Evolutionary conservation across 2,329 filamentous ascomycete genomes (phyloP), one percentile per base, ranked within the genome.

Genomic region (Cladobotryum protrusum): DNA sequence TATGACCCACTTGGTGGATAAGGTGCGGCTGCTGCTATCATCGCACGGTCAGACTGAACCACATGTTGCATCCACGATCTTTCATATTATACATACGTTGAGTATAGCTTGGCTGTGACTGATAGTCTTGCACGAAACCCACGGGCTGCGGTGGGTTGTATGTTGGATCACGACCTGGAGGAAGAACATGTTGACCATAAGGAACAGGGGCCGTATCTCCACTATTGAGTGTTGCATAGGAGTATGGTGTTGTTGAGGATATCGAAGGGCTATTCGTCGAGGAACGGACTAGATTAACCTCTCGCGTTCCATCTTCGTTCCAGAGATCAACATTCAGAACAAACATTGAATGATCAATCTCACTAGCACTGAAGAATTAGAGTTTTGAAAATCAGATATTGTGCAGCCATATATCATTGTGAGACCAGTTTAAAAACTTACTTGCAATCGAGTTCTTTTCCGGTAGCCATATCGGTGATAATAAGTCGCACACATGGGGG

Each of bases 401-500:
- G 24, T 9, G 6, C 24, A 29, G 24, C 6, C 24, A 29, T 2
- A 8, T 29, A 29, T 29, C 7, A 29, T 29, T 29, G 24, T 29
- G 7, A 29, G 24, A 29, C 24, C 24, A 2, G 5, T 13, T 37
- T n/a, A n/a, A n/a, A n/a, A 18, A 69, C 85, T 62, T 76, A 92
- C 87, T 86, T 89, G 72, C 85, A 85, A 65, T 93, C 86, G 40
- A 95, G 79, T 65, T 95, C 89, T 62, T 89, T 84, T 18, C 87
- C 85, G 0, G 88, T 91, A 14, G 71, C 69, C 39, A 78, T 73
- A 66, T 96, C 89, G 54, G 78, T 82, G 46, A 97, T 85, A 36
- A 93, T 77, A 12, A 97, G 79, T 56, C 86, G 81, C 47, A 97
- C 86, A 67, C 92, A 96, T 3, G 93, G 92, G 18, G 93, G 93